Evolutionary conservation across 2,329 filamentous ascomycete species (phyloP), one percentile per base, ranked within the genome.

Genomic region (Juglanconis sp.): DNA sequence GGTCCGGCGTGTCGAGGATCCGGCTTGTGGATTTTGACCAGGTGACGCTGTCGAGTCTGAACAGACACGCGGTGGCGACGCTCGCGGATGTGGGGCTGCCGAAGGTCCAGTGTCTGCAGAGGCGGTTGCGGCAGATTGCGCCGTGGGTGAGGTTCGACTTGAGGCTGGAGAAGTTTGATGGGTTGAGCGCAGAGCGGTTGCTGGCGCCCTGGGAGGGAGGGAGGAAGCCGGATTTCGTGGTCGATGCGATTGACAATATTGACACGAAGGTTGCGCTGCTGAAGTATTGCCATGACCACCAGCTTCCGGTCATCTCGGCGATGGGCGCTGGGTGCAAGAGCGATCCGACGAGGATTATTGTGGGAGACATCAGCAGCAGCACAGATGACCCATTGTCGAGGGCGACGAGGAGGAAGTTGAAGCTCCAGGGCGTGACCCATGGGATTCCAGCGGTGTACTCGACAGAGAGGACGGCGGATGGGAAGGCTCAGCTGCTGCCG

Each of bases 241-340:
- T 99, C 40, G 95, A 99, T 74, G 96, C 94, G 30, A 99, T 99
- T 66, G 95, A 99, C 74, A 98, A 99, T 71, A 98, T 99, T 64
- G 91, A 96, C 55, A 96, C 92, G 57, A 99, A 99, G 77, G 94
- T 99, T 3, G 89, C 88, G 17, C 78, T 99, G 57, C 80, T 99
- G 46, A 87, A 92, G 68, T 96, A 96, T 76, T 99, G 95, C 76
- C 82, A 93, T 71, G 84, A 87, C 63, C 83, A 92, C 70, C 80
- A 82, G 1, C 79, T 98, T 32, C 88, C 87, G 1, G 92, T 99
- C 34, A 93, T 99, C 64, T 95, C 92, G 15, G 91, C 92, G 36
- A 98, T 98, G 93, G 95, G 95, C 1, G 95, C 95, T 0, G 95
- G 92, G 0, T 97, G 92, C 76, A 99, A 98, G 79, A 94, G 91